Evolutionary conservation across 164 flowering plant genomes (phyloP), one percentile per base, ranked within the genome.

Genomic region (Annona squamosa): DNA sequence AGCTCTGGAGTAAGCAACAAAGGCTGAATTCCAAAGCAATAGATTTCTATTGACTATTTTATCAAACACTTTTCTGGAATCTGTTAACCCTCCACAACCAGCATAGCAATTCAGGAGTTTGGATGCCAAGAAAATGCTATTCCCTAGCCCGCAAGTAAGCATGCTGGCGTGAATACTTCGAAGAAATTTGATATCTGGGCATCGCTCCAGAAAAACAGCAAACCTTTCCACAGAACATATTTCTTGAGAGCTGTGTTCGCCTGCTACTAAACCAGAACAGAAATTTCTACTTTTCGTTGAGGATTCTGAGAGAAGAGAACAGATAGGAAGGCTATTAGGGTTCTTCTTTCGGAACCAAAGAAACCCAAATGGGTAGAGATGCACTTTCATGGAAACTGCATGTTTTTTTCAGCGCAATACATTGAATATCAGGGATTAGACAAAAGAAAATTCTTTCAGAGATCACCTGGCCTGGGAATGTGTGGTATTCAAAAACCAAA

Each of bases 1-100:
- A 41, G 74, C 52, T 75, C 86, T 84, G 56, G 85, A 85, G 65
- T 84, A 84, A 68, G 81, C 84, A 67, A 85, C 79, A 69, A 85
- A 63, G 48, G 79, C 67, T 57, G 87, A 79, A 76, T 78, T 84
- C 88, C 89, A 88, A 7, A 80, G 79, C 67, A 80, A 77, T 5
- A 76, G 79, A 66, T 81, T 73, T 4, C 73, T 52, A 52, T 79
- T 78, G 45, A 74, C 69, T 18, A 83, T 82, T 75, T 68, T 78
- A 42, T 77, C 69, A 56, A 77, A 83, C 3, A 86, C 83, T 79
- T 76, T 65, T 79, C 76, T 80, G 1, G 88, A 85, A 73, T 86
- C 85, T 48, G 66, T 65, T 67, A 83, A 70, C 57, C 71, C 48
- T 4, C 70, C 80, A 72, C 81, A 83, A 68, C 75, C 80, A 0